Evolutionary conservation across 441 rosid genomes (phyloP), one percentile per base, ranked within the genome.

Genomic region (Erodium texanum): DNA sequence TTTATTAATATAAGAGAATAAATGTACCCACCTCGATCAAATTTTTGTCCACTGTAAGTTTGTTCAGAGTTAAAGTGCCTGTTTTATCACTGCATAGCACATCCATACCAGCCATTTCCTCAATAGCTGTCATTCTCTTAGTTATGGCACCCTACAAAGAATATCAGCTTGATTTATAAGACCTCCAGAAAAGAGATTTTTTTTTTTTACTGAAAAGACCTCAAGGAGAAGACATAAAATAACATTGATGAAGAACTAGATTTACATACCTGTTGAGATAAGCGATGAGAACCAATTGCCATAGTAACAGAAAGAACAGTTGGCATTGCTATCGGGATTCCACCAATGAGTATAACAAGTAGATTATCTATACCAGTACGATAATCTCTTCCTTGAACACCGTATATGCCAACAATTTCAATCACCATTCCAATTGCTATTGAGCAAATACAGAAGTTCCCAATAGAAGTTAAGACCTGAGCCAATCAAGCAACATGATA

Each of bases 101-200:
- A 79, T 93, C 97, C 97, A 93, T 93, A 68, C 95, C 98, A 10
- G 98, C 97, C 98, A 93, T 89, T 77, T 93, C 99, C 82, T 94
- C 97, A 69, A 94, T 94, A 66, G 97, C 99, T 1, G 96, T 94
- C 97, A 94, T 94, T 82, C 99, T 89, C 81, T 91, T 94, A 3
- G 99, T 94, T 68, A 94, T 94, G 72, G 93, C 93, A 70, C 97
- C 99, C 98, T 90, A 63, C 69, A 18, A 66, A 24, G 68, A 74
- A 24, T 27, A 63, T 19, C 68, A 59, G 23, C 29, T 27, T 38
- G 61, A 5, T 58, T 59, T 15, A 9, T 50, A 10, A 71, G 2
- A 66, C 22, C 27, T 48, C 29, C n/a, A 24, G 59, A 9, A 63
- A 59, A 68, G 8, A 24, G 41, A 27, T 1, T 1, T 27, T 66